Conservation (phyloP, 1,284 basidiomycete genomes). For the Malassezia obtusa region DNA sequence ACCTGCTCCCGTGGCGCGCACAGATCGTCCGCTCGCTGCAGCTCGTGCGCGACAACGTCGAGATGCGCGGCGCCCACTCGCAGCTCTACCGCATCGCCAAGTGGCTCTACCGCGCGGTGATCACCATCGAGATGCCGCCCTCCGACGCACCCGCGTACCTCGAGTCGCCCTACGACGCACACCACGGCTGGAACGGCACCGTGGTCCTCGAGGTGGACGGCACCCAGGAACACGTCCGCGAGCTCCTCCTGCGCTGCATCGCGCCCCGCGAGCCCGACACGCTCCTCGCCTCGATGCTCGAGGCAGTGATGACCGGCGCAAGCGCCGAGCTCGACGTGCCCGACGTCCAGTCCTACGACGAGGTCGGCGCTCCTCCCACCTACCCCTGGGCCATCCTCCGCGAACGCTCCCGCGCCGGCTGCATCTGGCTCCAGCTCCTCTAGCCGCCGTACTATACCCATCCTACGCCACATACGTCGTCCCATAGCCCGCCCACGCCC, state of each 20-base stretch:
- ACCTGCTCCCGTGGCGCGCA: conserved; percentile 44
- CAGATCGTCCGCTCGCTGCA: conserved; percentile 44
- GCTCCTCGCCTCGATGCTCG: background rate
- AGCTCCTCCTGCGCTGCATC: conserved; percentile 29
- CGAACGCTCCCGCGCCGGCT: conserved; percentile 31
- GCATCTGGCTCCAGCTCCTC: conserved; percentile 34
- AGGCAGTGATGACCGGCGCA: background rate
- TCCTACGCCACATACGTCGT: background rate
- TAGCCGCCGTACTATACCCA: background rate
- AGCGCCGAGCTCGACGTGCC: background rate
- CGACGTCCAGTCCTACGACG: background rate
- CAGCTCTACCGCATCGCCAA: conserved; percentile 46
- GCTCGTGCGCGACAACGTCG: conserved; percentile 48
- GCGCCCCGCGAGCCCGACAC: conserved; percentile 3
- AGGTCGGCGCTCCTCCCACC: background rate
- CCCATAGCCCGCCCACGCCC: conserved; percentile 4
- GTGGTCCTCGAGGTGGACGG: conserved; percentile 42
- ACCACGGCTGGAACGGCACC: conserved; percentile 28
- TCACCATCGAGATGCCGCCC: conserved; percentile 25
- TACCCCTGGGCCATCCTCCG: conserved; percentile 31
- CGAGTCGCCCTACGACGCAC: conserved; percentile 9
- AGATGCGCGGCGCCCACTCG: conserved; percentile 44
- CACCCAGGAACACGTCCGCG: conserved; percentile 40
- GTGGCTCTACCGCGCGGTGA: conserved; percentile 49
- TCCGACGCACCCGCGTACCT: conserved; percentile 21